A percentile compares a stretch with the other conserved stretches of the same genome.
phyloP scores from a whole-genome alignment of 441 rosid species.

The Melastoma candidum region DNA sequence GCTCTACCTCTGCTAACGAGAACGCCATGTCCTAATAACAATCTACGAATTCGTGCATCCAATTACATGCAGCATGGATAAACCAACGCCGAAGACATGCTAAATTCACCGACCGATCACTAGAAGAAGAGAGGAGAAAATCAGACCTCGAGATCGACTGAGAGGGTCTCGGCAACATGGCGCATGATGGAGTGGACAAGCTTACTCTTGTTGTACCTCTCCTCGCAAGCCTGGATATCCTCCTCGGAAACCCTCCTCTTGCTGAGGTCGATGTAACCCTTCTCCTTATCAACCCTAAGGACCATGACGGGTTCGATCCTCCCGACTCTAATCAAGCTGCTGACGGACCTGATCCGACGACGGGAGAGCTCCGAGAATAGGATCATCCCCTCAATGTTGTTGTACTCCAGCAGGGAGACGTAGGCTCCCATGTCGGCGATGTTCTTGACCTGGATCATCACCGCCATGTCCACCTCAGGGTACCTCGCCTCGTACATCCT shows the following conservation, averaged over 20 bases:
- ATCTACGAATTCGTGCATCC: no score
- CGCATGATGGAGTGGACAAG: constrained; percentile 97
- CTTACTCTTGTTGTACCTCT: constrained; percentile 96
- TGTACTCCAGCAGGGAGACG: constrained; percentile 92
- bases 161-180: constrained; percentile 84
- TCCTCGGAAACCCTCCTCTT: constrained; percentile 92
- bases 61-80: no score
- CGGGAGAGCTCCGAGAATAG: constrained; percentile 98
- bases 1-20: no score
- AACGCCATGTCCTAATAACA: no score
- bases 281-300: constrained; percentile 87
- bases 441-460: constrained; percentile 95
- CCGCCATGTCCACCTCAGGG: constrained; percentile 97
- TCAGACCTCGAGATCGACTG: constrained; percentile 75
- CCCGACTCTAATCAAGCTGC: constrained; percentile 88
- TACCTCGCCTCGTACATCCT: constrained; percentile 90
- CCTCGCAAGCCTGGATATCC: constrained; percentile 91
- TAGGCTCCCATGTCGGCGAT: constrained; percentile 98
- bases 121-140: background rate
- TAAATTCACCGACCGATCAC: no score
- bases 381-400: constrained; percentile 97
- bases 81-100: no score
- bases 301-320: constrained; percentile 98
- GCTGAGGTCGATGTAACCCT: constrained; percentile 90
- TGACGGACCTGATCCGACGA: constrained; percentile 94